phyloP scores from a whole-genome alignment of 345 rosid species.

The Acer negundo region DNA sequence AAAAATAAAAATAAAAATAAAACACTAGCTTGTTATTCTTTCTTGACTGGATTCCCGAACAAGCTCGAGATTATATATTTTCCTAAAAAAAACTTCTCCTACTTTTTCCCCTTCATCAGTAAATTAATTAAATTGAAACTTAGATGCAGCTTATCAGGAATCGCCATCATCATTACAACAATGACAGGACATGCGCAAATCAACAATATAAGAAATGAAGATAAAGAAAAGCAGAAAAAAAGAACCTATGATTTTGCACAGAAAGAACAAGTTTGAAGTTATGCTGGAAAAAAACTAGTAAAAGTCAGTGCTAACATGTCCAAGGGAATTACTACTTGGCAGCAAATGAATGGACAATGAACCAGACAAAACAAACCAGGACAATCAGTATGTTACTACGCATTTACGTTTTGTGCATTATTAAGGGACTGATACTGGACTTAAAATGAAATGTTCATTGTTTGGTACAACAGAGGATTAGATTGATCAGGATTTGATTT shows the following conservation, averaged over 20 bases:
- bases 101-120: background rate
- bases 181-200: background rate
- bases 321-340: background rate
- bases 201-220: background rate
- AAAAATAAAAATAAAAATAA: too few relatives aligned
- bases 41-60: background rate
- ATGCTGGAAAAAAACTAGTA: background rate
- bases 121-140: background rate
- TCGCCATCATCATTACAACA: background rate
- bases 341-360: background rate
- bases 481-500: too few relatives aligned
- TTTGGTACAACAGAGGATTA: too few relatives aligned
- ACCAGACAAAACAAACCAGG: slow-evolving; percentile 12
- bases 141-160: background rate
- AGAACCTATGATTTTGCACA: background rate
- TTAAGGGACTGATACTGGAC: too few relatives aligned
- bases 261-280: background rate
- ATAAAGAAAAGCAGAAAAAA: background rate
- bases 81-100: background rate
- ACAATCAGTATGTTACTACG: background rate
- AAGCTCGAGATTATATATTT: background rate
- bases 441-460: too few relatives aligned
- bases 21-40: background rate
- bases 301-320: background rate
- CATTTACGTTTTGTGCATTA: background rate